Conservation (phyloP, 140 eudicot species). For the Erigeron philadelphicus region DNA sequence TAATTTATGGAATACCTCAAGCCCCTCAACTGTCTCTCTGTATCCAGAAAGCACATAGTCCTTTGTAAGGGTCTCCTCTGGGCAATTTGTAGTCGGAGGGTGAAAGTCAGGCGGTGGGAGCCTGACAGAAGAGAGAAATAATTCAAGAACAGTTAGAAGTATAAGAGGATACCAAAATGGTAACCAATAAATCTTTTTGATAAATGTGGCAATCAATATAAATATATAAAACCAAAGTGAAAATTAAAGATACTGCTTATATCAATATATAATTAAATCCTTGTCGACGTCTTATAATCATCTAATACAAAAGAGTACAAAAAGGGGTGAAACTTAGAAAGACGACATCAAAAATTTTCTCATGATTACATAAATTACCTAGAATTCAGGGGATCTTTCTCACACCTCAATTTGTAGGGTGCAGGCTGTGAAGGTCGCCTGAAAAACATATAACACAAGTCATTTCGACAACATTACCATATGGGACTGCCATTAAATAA, state of each 20-base stretch:
- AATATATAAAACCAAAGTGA: neutral
- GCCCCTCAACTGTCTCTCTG: constrained; percentile 92
- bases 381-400: constrained; percentile 83
- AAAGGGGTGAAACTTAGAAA: neutral
- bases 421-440: constrained; percentile 67
- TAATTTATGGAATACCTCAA: constrained; percentile 56
- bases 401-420: constrained; percentile 87
- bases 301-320: neutral
- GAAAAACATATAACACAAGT: constrained; percentile 24
- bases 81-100: constrained; percentile 78
- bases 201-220: neutral
- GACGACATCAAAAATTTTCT: neutral
- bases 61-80: constrained; percentile 90
- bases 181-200: neutral
- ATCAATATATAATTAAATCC: neutral
- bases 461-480: neutral
- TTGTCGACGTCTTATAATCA: neutral
- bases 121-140: constrained; percentile 30
- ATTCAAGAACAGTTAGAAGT: constrained; percentile 2
- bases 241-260: neutral
- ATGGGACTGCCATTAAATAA: neutral
- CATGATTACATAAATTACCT: constrained; percentile 43
- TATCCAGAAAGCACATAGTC: constrained; percentile 94
- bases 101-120: constrained; percentile 96
- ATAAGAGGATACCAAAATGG: neutral